Evolutionary conservation across 768 basidiomycete genomes (phyloP).

Genomic region (Rhodotorula sphaerocarpa): DNA sequence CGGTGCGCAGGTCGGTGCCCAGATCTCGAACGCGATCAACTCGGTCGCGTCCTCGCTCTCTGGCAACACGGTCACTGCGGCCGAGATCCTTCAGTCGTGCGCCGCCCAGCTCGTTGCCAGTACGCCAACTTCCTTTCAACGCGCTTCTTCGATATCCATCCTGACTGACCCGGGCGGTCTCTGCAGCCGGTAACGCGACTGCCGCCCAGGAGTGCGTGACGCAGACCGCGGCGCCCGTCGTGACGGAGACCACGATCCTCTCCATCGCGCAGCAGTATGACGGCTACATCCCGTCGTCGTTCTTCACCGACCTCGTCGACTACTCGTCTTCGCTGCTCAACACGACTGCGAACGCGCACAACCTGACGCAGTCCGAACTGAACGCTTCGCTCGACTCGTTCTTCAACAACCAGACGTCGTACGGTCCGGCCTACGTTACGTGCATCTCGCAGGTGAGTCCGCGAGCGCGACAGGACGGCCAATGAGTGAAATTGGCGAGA

Average conservation of each 20-base stretch:
- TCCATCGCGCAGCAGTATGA: conserved; percentile 24
- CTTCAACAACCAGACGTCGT: conserved; percentile 37
- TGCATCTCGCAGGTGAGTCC: conserved; percentile 37
- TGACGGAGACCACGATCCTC: conserved; percentile 19
- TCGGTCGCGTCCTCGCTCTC: conserved; percentile 27
- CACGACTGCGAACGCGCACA: conserved; percentile 17
- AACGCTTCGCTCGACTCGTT: conserved; percentile 22
- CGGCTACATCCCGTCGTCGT: conserved; percentile 37
- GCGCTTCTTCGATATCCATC: too few species aligned
- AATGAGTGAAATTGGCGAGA: background rate
- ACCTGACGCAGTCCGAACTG: conserved; percentile 27
- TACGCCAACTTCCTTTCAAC: background rate
- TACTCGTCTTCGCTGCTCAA: conserved; percentile 20
- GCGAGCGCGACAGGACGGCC: conserved; percentile 7
- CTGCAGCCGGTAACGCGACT: conserved; percentile 32
- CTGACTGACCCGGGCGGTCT: background rate
- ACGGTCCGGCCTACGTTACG: conserved; percentile 34
- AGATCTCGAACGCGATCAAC: conserved; percentile 33
- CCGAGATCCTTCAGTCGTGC: conserved; percentile 34
- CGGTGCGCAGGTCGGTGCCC: conserved; percentile 21
- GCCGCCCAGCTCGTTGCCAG: conserved; percentile 31
- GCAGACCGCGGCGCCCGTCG: conserved; percentile 9
- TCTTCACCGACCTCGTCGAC: conserved; percentile 37
- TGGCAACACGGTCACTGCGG: conserved; percentile 37
- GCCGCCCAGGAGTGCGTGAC: conserved; percentile 35